Evolutionary conservation across 2,329 filamentous ascomycete species (phyloP).

Genomic region (Colletotrichum falcatum): DNA sequence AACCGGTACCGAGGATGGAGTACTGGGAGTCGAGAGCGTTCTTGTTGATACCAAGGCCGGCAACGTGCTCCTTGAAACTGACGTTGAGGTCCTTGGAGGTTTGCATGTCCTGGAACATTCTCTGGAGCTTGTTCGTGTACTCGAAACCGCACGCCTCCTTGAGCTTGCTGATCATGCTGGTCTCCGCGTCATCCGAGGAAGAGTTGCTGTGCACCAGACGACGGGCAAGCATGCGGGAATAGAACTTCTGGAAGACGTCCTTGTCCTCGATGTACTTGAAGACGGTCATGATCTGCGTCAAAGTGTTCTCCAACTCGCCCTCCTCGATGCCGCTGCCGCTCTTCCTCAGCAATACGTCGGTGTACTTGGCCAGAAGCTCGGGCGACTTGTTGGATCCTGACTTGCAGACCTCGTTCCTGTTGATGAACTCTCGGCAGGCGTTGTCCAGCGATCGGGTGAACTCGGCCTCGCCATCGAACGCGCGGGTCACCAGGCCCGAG

Average conservation of each 20-base stretch:
- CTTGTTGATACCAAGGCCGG: slow-evolving; percentile 75
- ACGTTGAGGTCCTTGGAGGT: slow-evolving; percentile 97
- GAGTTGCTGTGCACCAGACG: slow-evolving; percentile 95
- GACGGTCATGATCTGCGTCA: slow-evolving; percentile 97
- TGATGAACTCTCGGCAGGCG: slow-evolving; percentile 97
- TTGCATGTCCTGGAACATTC: slow-evolving; percentile 99
- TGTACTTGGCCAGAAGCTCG: slow-evolving; percentile 94
- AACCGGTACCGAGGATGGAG: slow-evolving; percentile 93
- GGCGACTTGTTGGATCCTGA: slow-evolving; percentile 93
- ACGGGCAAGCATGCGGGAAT: slow-evolving; percentile 95
- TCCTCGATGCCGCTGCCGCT: slow-evolving; percentile 94
- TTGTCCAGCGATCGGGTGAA: slow-evolving; percentile 97
- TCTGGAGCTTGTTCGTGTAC: slow-evolving; percentile 98
- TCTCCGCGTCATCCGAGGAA: slow-evolving; percentile 96
- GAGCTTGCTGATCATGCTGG: slow-evolving; percentile 98
- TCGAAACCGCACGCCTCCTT: slow-evolving; percentile 99
- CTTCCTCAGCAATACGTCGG: slow-evolving; percentile 92
- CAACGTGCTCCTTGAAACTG: slow-evolving; percentile 83
- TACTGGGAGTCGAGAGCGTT: slow-evolving; percentile 86
- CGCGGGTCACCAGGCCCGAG: slow-evolving; percentile 87
- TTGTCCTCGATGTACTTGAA: slow-evolving; percentile 99
- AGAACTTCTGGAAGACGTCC: slow-evolving; percentile 99
- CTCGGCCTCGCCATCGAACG: slow-evolving; percentile 95
- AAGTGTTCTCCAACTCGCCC: slow-evolving; percentile 87
- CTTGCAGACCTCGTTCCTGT: slow-evolving; percentile 96